Conservation (phyloP, 345 rosid species). For the Barbarea vulgaris region DNA sequence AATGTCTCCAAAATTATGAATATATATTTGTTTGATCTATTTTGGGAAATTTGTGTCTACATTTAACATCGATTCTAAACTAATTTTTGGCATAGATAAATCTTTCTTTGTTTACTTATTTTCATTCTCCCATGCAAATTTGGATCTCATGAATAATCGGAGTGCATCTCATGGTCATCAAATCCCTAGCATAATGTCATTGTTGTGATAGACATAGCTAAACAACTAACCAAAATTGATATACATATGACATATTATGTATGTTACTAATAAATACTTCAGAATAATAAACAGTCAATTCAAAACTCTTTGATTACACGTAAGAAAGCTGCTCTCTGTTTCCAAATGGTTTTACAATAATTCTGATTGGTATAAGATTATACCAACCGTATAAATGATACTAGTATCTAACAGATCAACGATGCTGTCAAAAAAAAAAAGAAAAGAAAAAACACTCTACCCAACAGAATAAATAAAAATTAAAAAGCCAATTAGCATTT, state of each 20-base stretch:
- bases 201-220: neutral
- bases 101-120: neutral
- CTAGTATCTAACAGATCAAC: neutral
- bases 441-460: neutral
- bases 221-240: slow-evolving; percentile 8
- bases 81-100: neutral
- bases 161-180: neutral
- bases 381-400: neutral
- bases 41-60: neutral
- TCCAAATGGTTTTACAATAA: slow-evolving; percentile 18
- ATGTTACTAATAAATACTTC: neutral
- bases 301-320: neutral
- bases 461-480: neutral
- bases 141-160: neutral
- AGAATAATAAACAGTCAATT: neutral
- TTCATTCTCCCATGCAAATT: neutral
- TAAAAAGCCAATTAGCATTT: slow-evolving; percentile 13
- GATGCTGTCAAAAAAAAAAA: neutral
- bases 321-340: neutral
- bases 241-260: neutral
- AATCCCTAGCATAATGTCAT: slow-evolving; percentile 14
- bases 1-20: neutral
- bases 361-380: neutral
- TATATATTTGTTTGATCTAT: neutral
- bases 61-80: neutral